Percentiles rank a stretch among this genome's conserved stretches.
Conservation (phyloP, 1,139 yeast genomes). For the Pichia sp. region DNA sequence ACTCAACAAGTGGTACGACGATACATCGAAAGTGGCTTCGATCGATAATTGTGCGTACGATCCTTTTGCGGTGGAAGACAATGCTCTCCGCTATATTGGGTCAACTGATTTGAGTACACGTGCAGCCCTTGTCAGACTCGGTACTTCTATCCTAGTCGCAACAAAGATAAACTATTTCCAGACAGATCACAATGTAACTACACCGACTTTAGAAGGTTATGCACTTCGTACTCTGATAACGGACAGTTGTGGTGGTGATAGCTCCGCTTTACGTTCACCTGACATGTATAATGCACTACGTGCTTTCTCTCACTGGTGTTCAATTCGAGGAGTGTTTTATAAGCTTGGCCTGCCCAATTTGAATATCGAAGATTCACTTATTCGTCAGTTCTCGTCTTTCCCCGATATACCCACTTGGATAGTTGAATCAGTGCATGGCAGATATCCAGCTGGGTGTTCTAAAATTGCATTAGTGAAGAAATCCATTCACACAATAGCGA, state of each 20-base stretch:
- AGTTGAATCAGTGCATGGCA: slow-evolving; percentile 34
- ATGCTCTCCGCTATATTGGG: slow-evolving; percentile 31
- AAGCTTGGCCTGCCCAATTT: slow-evolving; percentile 39
- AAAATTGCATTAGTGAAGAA: slow-evolving; percentile 40
- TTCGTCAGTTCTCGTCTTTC: slow-evolving; percentile 32
- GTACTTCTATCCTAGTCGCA: slow-evolving; percentile 39
- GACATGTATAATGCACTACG: slow-evolving; percentile 44
- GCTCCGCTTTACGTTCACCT: slow-evolving; percentile 35
- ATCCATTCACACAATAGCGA: slow-evolving; percentile 28
- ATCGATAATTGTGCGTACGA: slow-evolving; percentile 32
- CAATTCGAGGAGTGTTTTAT: slow-evolving; percentile 41
- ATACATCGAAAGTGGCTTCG: slow-evolving; percentile 39
- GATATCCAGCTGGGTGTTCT: slow-evolving; percentile 52
- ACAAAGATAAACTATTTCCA: slow-evolving; percentile 48
- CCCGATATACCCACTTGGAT: slow-evolving; percentile 40
- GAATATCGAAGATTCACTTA: slow-evolving; percentile 30
- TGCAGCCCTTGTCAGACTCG: slow-evolving; percentile 35
- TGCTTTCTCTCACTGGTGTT: slow-evolving; percentile 53
- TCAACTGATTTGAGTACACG: slow-evolving; percentile 18
- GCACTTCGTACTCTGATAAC: slow-evolving; percentile 37
- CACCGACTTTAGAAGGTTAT: slow-evolving; percentile 37
- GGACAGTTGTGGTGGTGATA: slow-evolving; percentile 37
- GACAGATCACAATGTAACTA: slow-evolving; percentile 47
- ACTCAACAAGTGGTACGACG: slow-evolving; percentile 44
- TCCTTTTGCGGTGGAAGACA: slow-evolving; percentile 26